Base-by-base conservation (phyloP, 768 basidiomycete genomes). In the Nevesoporus exiguus region DNA sequence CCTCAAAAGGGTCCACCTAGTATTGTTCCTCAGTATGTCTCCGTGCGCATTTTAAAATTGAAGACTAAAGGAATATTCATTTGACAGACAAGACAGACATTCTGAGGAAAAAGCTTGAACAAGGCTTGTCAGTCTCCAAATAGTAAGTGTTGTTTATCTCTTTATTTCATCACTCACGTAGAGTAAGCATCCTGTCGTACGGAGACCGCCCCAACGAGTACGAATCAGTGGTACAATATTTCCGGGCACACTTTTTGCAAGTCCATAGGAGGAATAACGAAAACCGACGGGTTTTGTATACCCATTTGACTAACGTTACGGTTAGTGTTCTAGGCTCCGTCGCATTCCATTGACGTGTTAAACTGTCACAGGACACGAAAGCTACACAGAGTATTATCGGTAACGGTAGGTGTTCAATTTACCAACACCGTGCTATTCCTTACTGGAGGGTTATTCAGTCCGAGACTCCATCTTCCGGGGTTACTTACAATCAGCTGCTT, bases 211-310 rank as follows among this genome's bases (percentile, higher is more conserved):
- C 81, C n/a, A 92, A 93, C 66, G 86, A 86, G 62, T 90, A 85
- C 62, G 87, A 91, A 54, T 82, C 85, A 5, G 88, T 90, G 21
- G 83, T 90, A 40, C 83, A 87, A 64, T 93, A 93, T 71, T 93
- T 93, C 80, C 85, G 88, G 10, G 86, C 88, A 33, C 91, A 93
- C 62, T 93, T 93, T 73, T 73, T 89, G 55, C 89, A 93, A 68
- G 69, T 88, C 17, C 89, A 91, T 67, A 75, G 84, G 61, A 80
- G 80, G 58, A 92, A 89, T 55, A 90, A 91, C 59, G 84, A 90
- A 61, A 86, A 87, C 61, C 80, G 83, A 39, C 81, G 90, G 47
- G 86, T 88, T n/a, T 72, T 93, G 3, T 93, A 90, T 65, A 85
- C 84, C 3, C 90, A 90, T 66, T 76, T 90, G 64, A 92, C 89